These are phyloP conservation scores for Alternaria sp. DNA, from an alignment of 2,329 filamentous ascomycete species.

Conservation along the genomic window DNA sequence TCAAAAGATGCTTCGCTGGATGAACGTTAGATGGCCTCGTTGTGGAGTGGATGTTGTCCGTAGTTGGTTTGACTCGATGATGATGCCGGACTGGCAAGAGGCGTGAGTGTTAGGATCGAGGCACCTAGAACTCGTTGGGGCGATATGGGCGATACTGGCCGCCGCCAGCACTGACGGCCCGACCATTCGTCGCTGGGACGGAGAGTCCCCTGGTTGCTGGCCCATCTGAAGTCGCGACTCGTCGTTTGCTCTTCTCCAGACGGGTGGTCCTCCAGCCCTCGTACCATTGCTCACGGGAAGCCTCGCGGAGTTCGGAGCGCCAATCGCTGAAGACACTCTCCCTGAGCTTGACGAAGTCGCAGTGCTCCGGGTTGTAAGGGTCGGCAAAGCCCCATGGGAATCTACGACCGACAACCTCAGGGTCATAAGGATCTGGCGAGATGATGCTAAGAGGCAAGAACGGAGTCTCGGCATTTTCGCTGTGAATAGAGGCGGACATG, in stretches of 20 bases:
- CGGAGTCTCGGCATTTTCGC: constrained; percentile 60
- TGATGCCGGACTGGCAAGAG: background rate
- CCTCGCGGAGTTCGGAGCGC: constrained; percentile 88
- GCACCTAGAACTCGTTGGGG: constrained; percentile 26
- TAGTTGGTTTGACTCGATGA: background rate
- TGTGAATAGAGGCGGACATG: constrained; percentile 49
- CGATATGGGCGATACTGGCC: constrained; percentile 40
- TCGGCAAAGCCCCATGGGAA: constrained; percentile 98
- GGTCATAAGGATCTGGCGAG: constrained; percentile 90
- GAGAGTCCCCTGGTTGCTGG: constrained; percentile 35
- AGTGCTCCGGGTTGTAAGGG: constrained; percentile 88
- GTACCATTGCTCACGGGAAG: constrained; percentile 92
- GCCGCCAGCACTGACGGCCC: constrained; percentile 43
- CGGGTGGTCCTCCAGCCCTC: constrained; percentile 85
- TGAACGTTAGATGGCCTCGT: background rate
- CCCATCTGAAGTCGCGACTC: constrained; percentile 41
- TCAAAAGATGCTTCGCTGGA: constrained; percentile 4
- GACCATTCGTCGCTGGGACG: constrained; percentile 39
- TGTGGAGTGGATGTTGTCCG: background rate
- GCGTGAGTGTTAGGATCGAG: background rate
- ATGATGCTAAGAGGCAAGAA: constrained; percentile 91
- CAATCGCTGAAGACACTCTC: constrained; percentile 94
- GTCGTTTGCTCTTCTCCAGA: constrained; percentile 47
- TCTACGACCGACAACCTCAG: constrained; percentile 78
- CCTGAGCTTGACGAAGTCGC: constrained; percentile 90